phyloP scores from a whole-genome alignment of 768 basidiomycete genomes.

The Punctularia strigosozonata region DNA sequence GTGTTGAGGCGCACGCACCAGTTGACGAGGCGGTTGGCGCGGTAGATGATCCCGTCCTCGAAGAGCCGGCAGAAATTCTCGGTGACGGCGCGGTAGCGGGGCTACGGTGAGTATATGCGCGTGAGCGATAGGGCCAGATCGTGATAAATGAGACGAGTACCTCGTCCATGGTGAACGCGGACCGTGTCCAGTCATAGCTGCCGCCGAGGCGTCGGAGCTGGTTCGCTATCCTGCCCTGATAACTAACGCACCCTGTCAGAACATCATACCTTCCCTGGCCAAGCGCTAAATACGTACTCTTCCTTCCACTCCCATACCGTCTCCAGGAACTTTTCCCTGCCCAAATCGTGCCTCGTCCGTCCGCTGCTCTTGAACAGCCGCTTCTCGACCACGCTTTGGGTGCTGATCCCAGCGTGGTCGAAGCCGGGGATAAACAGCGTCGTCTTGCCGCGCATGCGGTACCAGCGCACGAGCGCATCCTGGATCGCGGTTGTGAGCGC shows the following conservation, averaged over 20 bases:
- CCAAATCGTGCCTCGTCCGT: conserved; percentile 85
- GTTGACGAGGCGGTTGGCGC: conserved; percentile 93
- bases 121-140: not conserved
- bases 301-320: conserved; percentile 96
- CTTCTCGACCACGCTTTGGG: conserved; percentile 95
- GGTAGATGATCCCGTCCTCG: conserved; percentile 87
- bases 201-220: conserved; percentile 85
- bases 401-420: conserved; percentile 97
- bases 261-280: not conserved
- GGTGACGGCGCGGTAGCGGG: conserved; percentile 74
- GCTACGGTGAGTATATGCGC: conserved; percentile 21
- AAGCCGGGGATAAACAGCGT: conserved; percentile 89
- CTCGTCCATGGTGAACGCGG: conserved; percentile 92
- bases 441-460: conserved; percentile 86
- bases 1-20: conserved; percentile 97
- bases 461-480: conserved; percentile 85
- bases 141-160: conserved; percentile 25
- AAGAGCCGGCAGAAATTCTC: conserved; percentile 88
- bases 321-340: conserved; percentile 81
- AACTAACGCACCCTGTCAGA: conserved; percentile 32
- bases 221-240: conserved; percentile 84
- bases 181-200: conserved; percentile 90
- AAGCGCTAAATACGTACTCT: conserved; percentile 44
- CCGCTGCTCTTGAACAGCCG: conserved; percentile 75
- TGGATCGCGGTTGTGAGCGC: conserved; percentile 88